Evolutionary conservation across 768 basidiomycete genomes (phyloP).

Genomic region (Amanita rimosa): DNA sequence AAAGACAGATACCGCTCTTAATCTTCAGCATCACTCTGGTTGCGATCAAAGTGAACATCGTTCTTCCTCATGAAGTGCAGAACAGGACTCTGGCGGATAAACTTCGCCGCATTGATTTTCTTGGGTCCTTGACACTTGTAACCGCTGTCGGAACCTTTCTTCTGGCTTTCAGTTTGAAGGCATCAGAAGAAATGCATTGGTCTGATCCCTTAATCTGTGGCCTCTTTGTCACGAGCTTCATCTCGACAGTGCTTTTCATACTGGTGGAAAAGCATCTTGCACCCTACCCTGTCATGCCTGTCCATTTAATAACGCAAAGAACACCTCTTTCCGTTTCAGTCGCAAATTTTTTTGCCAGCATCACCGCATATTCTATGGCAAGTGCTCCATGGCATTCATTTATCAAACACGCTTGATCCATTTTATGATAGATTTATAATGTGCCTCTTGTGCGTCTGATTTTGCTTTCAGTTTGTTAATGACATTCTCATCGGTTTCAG

Average conservation of each 20-base stretch:
- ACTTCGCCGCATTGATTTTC: slow-evolving; percentile 71
- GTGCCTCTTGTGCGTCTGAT: slow-evolving; percentile 54
- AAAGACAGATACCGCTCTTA: slow-evolving; percentile 61
- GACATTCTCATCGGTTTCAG: slow-evolving; percentile 19
- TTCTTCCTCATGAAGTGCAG: slow-evolving; percentile 55
- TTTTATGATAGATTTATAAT: slow-evolving; percentile 59
- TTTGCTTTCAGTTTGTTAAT: slow-evolving; percentile 5
- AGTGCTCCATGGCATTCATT: slow-evolving; percentile 12
- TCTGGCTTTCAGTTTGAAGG: slow-evolving; percentile 66
- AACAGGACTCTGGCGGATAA: slow-evolving; percentile 49
- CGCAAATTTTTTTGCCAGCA: slow-evolving; percentile 66
- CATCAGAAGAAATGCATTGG: slow-evolving; percentile 72
- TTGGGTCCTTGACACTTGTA: slow-evolving; percentile 77
- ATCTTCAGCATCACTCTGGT: slow-evolving; percentile 62
- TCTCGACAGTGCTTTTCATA: slow-evolving; percentile 53
- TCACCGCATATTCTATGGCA: slow-evolving; percentile 75
- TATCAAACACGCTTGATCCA: slow-evolving; percentile 2
- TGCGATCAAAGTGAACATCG: slow-evolving; percentile 66
- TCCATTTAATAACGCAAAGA: slow-evolving; percentile 63
- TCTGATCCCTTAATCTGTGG: slow-evolving; percentile 60
- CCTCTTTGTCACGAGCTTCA: slow-evolving; percentile 44
- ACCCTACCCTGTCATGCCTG: slow-evolving; percentile 83
- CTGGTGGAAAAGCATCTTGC: slow-evolving; percentile 71
- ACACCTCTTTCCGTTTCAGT: slow-evolving; percentile 77
- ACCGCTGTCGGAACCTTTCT: slow-evolving; percentile 57